phyloP scores from a whole-genome alignment of 2,329 filamentous ascomycete species.

The Penicillium palitans region DNA sequence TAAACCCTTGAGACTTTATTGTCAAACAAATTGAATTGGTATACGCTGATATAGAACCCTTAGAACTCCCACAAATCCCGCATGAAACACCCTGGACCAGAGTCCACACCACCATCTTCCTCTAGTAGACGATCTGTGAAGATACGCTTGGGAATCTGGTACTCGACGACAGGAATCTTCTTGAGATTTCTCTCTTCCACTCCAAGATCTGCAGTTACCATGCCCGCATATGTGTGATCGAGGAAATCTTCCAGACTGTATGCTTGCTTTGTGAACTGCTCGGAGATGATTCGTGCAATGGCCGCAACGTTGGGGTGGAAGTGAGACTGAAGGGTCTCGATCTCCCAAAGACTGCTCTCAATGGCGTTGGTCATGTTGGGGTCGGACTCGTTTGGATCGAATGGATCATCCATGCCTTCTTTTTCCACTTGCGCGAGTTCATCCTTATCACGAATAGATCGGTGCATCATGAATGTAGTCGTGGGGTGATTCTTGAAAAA shows the following conservation, averaged over 20 bases:
- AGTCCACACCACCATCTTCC: slow-evolving; percentile 43
- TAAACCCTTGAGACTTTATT: not conserved
- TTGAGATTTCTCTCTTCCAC: slow-evolving; percentile 69
- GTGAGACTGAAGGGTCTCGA: slow-evolving; percentile 85
- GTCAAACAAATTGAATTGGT: slow-evolving; percentile 13
- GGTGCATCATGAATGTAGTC: slow-evolving; percentile 95
- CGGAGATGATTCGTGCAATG: slow-evolving; percentile 86
- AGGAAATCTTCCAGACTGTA: slow-evolving; percentile 98
- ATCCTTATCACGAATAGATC: slow-evolving; percentile 62
- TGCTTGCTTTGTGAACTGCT: slow-evolving; percentile 94
- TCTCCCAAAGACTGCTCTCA: slow-evolving; percentile 92
- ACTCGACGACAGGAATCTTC: slow-evolving; percentile 86
- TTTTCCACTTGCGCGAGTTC: slow-evolving; percentile 61
- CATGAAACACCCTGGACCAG: slow-evolving; percentile 38
- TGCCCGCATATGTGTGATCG: slow-evolving; percentile 78
- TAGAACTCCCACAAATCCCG: slow-evolving; percentile 43
- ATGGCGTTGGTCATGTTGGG: slow-evolving; percentile 85
- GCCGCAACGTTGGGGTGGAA: slow-evolving; percentile 97
- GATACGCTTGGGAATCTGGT: slow-evolving; percentile 86
- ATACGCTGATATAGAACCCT: slow-evolving; percentile 17
- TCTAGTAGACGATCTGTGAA: slow-evolving; percentile 53
- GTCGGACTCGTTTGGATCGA: slow-evolving; percentile 71
- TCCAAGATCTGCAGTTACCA: slow-evolving; percentile 77
- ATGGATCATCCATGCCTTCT: slow-evolving; percentile 70
- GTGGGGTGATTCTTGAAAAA: slow-evolving; percentile 84